Conservation (phyloP, 2,329 filamentous ascomycete species). For the Cladophialophora bantiana region DNA sequence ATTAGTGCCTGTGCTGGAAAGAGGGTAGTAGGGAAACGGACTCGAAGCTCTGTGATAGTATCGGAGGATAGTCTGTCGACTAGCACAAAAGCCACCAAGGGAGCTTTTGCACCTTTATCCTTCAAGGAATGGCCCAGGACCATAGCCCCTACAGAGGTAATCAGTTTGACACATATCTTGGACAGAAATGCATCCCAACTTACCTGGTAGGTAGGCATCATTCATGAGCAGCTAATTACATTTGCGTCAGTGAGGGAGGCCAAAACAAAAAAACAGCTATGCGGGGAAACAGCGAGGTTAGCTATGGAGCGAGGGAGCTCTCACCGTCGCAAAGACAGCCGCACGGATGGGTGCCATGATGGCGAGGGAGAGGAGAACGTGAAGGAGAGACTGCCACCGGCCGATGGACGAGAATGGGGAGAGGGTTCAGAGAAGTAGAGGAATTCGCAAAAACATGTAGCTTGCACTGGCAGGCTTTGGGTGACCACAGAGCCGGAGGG, state of each 20-base stretch:
- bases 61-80: conserved; percentile 77
- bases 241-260: conserved; percentile 29
- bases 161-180: conserved; percentile 25
- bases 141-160: conserved; percentile 73
- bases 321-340: conserved; percentile 42
- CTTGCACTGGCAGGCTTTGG: background rate
- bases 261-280: conserved; percentile 5
- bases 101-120: conserved; percentile 86
- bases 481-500: conserved; percentile 5
- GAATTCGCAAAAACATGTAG: conserved; percentile 2
- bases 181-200: conserved; percentile 41
- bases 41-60: conserved; percentile 80
- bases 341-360: conserved; percentile 41
- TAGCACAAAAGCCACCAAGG: conserved; percentile 83
- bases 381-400: conserved; percentile 12
- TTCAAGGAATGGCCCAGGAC: conserved; percentile 93
- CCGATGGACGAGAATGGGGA: conserved; percentile 6
- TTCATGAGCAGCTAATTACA: conserved; percentile 79
- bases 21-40: conserved; percentile 47
- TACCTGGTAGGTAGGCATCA: conserved; percentile 92
- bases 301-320: conserved; percentile 15
- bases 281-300: conserved; percentile 29
- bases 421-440: background rate
- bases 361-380: conserved; percentile 25
- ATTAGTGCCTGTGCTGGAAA: conserved; percentile 38